These are phyloP conservation scores for Solanum acaule DNA, from an alignment of 257 asterid species.

Conservation along the genomic window DNA sequence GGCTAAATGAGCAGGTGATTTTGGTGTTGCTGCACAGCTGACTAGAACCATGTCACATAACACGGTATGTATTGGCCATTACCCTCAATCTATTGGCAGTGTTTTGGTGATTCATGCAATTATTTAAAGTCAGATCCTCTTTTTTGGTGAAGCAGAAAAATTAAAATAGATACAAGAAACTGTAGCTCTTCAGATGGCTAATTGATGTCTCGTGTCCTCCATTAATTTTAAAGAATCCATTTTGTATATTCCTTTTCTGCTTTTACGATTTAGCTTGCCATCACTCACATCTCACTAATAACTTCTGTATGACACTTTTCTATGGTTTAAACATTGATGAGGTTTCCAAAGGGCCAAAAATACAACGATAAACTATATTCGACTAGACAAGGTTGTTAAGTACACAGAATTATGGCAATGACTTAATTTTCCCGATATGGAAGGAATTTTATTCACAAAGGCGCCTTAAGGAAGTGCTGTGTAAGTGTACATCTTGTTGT, in stretches of 20 bases:
- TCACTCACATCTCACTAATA: neutral
- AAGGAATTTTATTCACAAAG: neutral
- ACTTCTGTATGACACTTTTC: neutral
- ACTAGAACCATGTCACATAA: constrained; percentile 99
- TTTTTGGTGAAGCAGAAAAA: too few species aligned
- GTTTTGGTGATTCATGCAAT: neutral
- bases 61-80: constrained; percentile 44
- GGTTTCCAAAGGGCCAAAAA: neutral
- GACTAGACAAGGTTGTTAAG: neutral
- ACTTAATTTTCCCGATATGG: neutral
- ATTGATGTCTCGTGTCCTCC: neutral
- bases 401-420: neutral
- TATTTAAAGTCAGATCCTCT: neutral
- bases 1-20: constrained; percentile 79
- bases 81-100: neutral
- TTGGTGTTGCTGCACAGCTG: constrained; percentile 99
- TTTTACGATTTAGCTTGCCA: neutral
- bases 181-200: neutral
- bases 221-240: neutral
- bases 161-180: neutral
- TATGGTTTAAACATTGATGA: neutral
- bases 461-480: neutral
- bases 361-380: neutral
- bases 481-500: neutral
- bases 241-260: neutral